Evolutionary conservation across 495 filamentous ascomycete species (phyloP), one percentile per base, ranked within the genome.

Genomic region (Neurospora hispaniola): DNA sequence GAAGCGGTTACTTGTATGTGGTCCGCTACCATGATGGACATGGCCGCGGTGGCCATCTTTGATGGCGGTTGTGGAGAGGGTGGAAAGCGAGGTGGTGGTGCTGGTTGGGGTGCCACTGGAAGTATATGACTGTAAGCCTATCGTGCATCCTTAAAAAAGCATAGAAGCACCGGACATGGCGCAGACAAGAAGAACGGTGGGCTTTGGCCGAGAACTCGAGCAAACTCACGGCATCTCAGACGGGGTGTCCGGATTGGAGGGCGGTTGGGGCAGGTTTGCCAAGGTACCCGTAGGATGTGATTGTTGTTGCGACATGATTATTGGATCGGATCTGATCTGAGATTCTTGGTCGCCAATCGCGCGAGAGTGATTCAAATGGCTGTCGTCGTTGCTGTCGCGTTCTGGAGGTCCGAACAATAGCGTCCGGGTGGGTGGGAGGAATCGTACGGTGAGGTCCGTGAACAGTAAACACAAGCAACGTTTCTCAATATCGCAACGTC

Each of bases 21-120:
- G 54, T 66, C 54, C 54, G 54, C 54, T 66, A 9, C 85, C 80
- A 23, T 85, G 85, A 72, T 84, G 84, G 35, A 83, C 79, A 73
- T 92, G 88, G 77, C 94, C 94, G 73, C 91, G 91, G 75, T 96
- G 93, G 73, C 94, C 94, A 76, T 97, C 94, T 82, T 96, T 97
- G 84, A 96, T 96, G 69, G 94, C 94, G 7, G 93, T 94, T 39
- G 94, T 97, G 23, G 92, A 95, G 42, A 97, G 86, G 14, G 92
- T 90, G 23, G 92, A 96, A 73, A 97, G 88, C 35, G 93, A 93
- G 12, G 93, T 95, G 7, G 92, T 94, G 38, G 91, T 90, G 71
- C 92, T 94, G 74, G 93, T 96, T 4, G 94, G 94, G n/a, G 94
- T 97, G 75, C 94, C 94, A 72, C 94, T 97, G 76, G 48, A 40